Percentiles rank a stretch among this genome's conserved stretches.
These are phyloP conservation scores for Dysphania ambrosioides DNA, from an alignment of 148 eudicot genomes.

Conservation along the genomic window DNA sequence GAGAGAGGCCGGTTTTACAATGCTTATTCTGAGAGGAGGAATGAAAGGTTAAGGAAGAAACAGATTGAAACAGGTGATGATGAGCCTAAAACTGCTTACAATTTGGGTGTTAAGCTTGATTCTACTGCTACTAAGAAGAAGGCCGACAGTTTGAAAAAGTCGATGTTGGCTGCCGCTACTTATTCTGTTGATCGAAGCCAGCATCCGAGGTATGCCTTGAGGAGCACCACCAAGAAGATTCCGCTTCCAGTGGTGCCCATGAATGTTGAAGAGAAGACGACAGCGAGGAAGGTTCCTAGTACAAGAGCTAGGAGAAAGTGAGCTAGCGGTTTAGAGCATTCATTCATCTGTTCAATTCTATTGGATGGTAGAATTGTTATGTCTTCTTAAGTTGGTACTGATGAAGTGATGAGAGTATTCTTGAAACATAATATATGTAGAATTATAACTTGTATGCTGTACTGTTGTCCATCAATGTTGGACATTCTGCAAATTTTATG, in stretches of 20 bases:
- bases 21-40: slow-evolving; percentile 69
- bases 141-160: slow-evolving; percentile 40
- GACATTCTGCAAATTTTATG: no score
- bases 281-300: slow-evolving; percentile 39
- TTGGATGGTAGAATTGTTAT: no score
- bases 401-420: no score
- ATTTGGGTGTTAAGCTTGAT: slow-evolving; percentile 55
- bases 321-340: no score
- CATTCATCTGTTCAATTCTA: no score
- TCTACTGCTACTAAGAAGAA: slow-evolving; percentile 51
- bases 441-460: no score
- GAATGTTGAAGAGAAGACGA: slow-evolving; percentile 36
- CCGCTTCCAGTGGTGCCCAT: slow-evolving; percentile 66
- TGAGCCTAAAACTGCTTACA: slow-evolving; percentile 28
- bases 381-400: no score
- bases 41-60: slow-evolving; percentile 78
- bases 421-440: no score
- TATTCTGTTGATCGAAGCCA: slow-evolving; percentile 45
- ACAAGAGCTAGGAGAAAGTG: slow-evolving; percentile 42
- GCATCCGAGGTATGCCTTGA: slow-evolving; percentile 60
- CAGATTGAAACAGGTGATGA: slow-evolving; percentile 37
- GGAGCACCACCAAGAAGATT: slow-evolving; percentile 70
- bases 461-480: no score
- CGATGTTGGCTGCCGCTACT: slow-evolving; percentile 31
- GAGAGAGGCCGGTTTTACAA: slow-evolving; percentile 77